Percentiles rank a stretch among this genome's conserved stretches.
Evolutionary conservation across 768 basidiomycete genomes (phyloP).

Genomic region (Suillus subalutaceus): DNA sequence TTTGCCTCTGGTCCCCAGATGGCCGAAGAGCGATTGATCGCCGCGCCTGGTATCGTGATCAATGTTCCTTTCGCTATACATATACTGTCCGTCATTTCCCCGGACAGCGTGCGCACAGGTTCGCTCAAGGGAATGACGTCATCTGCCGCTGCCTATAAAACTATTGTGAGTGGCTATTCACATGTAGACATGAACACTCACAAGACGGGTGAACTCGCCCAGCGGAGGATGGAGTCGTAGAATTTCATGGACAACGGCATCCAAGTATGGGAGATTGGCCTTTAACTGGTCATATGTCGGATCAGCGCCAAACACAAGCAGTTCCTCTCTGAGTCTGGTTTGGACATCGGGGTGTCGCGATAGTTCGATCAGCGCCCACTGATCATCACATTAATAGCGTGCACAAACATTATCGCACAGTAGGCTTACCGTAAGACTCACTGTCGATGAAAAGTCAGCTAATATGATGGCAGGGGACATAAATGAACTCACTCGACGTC

Average conservation of each 20-base stretch:
- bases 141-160: conserved; percentile 23
- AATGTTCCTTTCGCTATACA: conserved; percentile 43
- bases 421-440: too few relatives aligned
- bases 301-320: conserved; percentile 31
- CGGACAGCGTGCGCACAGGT: too few relatives aligned
- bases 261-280: too few relatives aligned
- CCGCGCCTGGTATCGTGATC: conserved; percentile 45
- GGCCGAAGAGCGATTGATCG: conserved; percentile 25
- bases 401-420: too few relatives aligned
- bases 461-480: too few relatives aligned
- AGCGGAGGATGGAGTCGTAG: conserved; percentile 30
- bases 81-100: too few relatives aligned
- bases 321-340: conserved; percentile 50
- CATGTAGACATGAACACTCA: conserved; percentile 7
- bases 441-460: too few relatives aligned
- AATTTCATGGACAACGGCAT: too few relatives aligned
- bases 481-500: too few relatives aligned
- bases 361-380: conserved; percentile 66
- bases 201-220: conserved; percentile 18
- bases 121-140: too few relatives aligned
- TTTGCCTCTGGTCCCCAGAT: too few relatives aligned
- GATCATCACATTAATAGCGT: neutral
- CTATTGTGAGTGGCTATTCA: neutral
- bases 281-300: too few relatives aligned
- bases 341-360: conserved; percentile 48